These are phyloP conservation scores for Aspergillus sp. DNA, from an alignment of 2,329 filamentous ascomycete genomes.

Conservation along the genomic window DNA sequence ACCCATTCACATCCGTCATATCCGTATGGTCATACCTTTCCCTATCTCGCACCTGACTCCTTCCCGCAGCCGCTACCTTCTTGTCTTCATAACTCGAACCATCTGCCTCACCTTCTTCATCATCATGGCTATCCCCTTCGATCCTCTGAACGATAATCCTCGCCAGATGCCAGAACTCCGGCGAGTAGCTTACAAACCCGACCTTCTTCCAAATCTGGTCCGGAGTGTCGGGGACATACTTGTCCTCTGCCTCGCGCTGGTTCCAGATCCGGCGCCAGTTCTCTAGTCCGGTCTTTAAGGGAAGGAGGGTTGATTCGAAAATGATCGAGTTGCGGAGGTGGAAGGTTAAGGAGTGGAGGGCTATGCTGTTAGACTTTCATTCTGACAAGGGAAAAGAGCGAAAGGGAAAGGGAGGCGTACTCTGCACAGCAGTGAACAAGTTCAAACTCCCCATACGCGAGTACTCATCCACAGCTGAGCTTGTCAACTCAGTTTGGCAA, in stretches of 20 bases:
- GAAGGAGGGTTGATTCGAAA: constrained; percentile 29
- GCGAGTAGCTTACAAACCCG: constrained; percentile 31
- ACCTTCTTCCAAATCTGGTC: constrained; percentile 32
- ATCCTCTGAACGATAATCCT: constrained; percentile 27
- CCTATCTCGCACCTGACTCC: not conserved
- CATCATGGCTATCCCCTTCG: constrained; percentile 2
- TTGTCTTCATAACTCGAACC: not conserved
- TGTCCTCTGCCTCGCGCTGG: constrained; percentile 25
- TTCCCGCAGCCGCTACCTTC: not conserved
- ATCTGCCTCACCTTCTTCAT: not conserved
- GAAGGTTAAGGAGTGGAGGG: constrained; percentile 30
- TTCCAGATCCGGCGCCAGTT: constrained; percentile 36
- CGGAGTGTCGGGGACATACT: constrained; percentile 21
- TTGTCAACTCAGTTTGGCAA: constrained; percentile 24
- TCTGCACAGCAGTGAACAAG: constrained; percentile 30
- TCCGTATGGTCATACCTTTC: constrained; percentile 30
- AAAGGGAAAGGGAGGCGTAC: constrained; percentile 12
- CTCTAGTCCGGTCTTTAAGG: constrained; percentile 29
- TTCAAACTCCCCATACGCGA: constrained; percentile 30
- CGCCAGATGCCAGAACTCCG: constrained; percentile 36
- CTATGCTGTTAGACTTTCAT: not conserved
- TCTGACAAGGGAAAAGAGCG: not conserved
- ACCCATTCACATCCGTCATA: constrained; percentile 31
- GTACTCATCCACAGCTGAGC: constrained; percentile 19
- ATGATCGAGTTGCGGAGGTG: constrained; percentile 30